These are phyloP conservation scores for Botrytis tulipae DNA, from an alignment of 2,329 filamentous ascomycete genomes.

Conservation along the genomic window DNA sequence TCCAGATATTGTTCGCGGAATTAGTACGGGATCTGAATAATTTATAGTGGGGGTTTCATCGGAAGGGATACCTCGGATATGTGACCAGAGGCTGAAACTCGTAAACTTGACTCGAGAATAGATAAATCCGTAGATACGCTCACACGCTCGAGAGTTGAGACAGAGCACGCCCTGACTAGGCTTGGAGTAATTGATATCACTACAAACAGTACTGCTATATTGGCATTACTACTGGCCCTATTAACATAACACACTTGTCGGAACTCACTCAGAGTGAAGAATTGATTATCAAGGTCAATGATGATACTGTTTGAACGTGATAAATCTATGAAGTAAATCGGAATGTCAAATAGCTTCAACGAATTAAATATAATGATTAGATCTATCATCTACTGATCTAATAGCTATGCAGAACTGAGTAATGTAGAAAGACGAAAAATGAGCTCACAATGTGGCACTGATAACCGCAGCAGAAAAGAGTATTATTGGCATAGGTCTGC, in stretches of 20 bases:
- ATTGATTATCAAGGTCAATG: neutral
- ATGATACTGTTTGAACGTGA: neutral
- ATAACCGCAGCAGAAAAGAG: neutral
- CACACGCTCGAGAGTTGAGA: neutral
- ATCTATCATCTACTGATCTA: constrained; percentile 5
- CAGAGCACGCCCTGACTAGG: neutral
- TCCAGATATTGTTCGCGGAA: neutral
- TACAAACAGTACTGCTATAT: neutral
- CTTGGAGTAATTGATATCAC: neutral
- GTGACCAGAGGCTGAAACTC: neutral
- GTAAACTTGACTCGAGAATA: neutral
- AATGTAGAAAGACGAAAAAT: neutral
- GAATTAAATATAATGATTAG: neutral
- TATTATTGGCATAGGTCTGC: neutral
- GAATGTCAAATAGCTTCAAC: neutral
- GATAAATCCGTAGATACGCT: neutral
- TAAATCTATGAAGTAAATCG: neutral
- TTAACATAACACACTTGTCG: neutral
- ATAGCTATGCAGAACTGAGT: constrained; percentile 5
- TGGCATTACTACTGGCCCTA: neutral
- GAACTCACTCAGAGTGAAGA: neutral
- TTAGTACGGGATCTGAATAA: neutral
- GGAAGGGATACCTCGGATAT: constrained; percentile 8
- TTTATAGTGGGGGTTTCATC: neutral
- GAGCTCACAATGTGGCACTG: neutral